phyloP scores from a whole-genome alignment of 2,329 filamentous ascomycete genomes.

The Colletotrichum truncatum region DNA sequence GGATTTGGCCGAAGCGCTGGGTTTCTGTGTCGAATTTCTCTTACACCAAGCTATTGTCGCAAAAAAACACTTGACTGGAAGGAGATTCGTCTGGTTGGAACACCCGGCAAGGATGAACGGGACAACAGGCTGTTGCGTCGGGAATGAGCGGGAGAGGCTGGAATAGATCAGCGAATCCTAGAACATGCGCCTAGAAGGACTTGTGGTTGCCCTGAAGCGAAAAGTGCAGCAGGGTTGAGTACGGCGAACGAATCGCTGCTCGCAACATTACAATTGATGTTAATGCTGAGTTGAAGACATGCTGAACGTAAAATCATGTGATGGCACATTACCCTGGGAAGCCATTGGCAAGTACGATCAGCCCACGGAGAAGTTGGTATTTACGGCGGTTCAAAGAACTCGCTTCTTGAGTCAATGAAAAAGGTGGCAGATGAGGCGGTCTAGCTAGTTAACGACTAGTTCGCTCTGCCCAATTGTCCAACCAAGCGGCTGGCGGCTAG shows the following conservation, averaged over 20 bases:
- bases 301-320: background rate
- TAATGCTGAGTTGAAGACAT: too few species aligned
- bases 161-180: background rate
- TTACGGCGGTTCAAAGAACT: background rate
- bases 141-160: background rate
- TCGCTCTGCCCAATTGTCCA: background rate
- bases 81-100: background rate
- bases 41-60: constrained; percentile 27
- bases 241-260: too few species aligned
- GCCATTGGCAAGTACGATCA: too few species aligned
- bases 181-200: background rate
- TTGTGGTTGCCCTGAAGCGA: background rate
- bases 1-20: constrained; percentile 24
- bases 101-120: background rate
- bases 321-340: too few species aligned
- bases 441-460: constrained; percentile 1
- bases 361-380: background rate
- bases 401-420: background rate
- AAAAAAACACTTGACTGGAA: background rate
- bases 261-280: too few species aligned
- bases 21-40: constrained; percentile 26
- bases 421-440: background rate
- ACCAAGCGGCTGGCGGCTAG: background rate
- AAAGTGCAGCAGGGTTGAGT: too few species aligned
- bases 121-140: background rate